Evolutionary conservation across 2,329 filamentous ascomycete species (phyloP), one percentile per base, ranked within the genome.

Genomic region (Biscogniauxia sp.): DNA sequence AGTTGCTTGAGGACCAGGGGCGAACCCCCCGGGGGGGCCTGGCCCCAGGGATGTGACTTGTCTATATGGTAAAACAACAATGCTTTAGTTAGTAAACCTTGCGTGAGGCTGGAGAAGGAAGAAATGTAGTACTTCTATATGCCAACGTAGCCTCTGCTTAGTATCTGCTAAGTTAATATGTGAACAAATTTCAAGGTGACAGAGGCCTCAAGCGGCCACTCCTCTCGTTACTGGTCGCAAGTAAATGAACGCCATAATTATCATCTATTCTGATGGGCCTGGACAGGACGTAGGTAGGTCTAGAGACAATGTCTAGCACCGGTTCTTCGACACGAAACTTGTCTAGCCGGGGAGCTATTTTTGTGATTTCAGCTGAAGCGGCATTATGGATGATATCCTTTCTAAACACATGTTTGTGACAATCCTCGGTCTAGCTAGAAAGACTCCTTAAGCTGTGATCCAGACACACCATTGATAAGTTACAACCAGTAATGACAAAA

Each of bases 381-480:
- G 15, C 15, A 45, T 45, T 7, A 3, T 45, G 11, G 17, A 45
- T 17, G 15, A 45, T 17, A 11, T 45, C 17, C 37, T 45, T 45
- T n/a, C 15, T n/a, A 2, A 45, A 11, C 37, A n/a, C 37, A n/a
- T n/a, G 37, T 5, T n/a, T 45, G 37, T 17, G 7, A 45, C 13
- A 15, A n/a, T 45, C 15, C 37, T 45, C 5, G 17, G 11, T 9
- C 3, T 45, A n/a, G 17, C 11, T n/a, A 6, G 37, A 45, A n/a
- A 13, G 15, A 6, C 15, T n/a, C n/a, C 37, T 45, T n/a, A n/a
- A 13, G 17, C 13, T 9, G 37, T 45, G 11, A 45, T 45, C 5
- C 62, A 63, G 62, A 63, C 61, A 60, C 63, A 60, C 64, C 61
- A 66, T 59, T 62, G 50, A 57, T 57, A 41, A 63, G 60, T 57